A percentile compares a stretch with the other conserved stretches of the same genome.
These are phyloP conservation scores for Phialophora macrospora DNA, from an alignment of 2,329 filamentous ascomycete genomes.

Conservation along the genomic window DNA sequence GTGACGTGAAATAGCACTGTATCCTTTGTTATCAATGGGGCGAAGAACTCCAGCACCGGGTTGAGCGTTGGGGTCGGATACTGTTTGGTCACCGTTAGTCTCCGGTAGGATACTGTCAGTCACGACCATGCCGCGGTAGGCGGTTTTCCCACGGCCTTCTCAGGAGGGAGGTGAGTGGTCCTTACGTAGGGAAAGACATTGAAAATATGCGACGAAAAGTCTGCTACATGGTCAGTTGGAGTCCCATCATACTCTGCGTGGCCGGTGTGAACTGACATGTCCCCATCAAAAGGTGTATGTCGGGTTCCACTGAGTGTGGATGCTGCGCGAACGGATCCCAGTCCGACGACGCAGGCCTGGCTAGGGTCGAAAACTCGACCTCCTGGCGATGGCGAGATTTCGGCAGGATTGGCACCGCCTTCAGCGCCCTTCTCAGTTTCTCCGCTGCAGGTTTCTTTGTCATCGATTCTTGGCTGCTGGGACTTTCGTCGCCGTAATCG, in stretches of 20 bases:
- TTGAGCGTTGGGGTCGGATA: slow-evolving; percentile 21
- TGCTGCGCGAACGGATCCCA: slow-evolving; percentile 19
- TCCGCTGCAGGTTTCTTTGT: slow-evolving; percentile 4
- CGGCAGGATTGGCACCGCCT: slow-evolving; percentile 17
- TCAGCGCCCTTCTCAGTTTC: background rate
- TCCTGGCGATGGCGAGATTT: slow-evolving; percentile 8
- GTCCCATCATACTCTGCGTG: background rate
- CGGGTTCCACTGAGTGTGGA: slow-evolving; percentile 14
- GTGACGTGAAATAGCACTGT: slow-evolving; percentile 18
- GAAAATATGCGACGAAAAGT: slow-evolving; percentile 20
- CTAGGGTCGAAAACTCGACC: background rate
- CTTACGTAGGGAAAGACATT: slow-evolving; percentile 20
- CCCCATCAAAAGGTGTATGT: slow-evolving; percentile 20
- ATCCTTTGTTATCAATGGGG: slow-evolving; percentile 21
- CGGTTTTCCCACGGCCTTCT: background rate
- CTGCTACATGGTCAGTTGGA: slow-evolving; percentile 8
- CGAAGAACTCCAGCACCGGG: slow-evolving; percentile 21
- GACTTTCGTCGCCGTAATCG: slow-evolving; percentile 18
- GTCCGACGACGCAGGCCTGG: background rate
- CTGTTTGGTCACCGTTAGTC: slow-evolving; percentile 7
- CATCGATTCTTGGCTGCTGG: background rate
- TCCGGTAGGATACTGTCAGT: background rate
- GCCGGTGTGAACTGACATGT: slow-evolving; percentile 8
- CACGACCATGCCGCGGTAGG: background rate
- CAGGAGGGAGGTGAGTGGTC: background rate